Evolutionary conservation across 768 basidiomycete genomes (phyloP).

Genomic region (Boletus coccyginus): DNA sequence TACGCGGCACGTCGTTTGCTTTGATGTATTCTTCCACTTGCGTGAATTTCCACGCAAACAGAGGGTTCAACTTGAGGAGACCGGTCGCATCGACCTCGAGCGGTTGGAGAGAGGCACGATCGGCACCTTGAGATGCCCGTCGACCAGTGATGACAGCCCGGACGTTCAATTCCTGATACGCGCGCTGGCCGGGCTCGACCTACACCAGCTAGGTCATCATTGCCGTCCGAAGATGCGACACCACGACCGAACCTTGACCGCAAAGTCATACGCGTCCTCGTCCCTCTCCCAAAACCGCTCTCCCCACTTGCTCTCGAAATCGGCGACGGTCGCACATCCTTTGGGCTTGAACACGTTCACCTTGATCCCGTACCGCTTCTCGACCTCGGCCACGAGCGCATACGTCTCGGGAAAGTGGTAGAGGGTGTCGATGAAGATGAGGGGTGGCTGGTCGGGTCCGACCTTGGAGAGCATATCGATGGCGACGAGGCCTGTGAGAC

Average conservation of each 20-base stretch:
- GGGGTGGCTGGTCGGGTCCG: constrained; percentile 60
- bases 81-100: constrained; percentile 91
- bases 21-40: constrained; percentile 84
- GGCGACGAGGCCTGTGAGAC: constrained; percentile 90
- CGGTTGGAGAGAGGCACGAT: constrained; percentile 75
- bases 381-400: constrained; percentile 81
- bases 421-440: constrained; percentile 96
- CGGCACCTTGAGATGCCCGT: constrained; percentile 90
- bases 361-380: constrained; percentile 65
- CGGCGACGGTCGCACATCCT: constrained; percentile 59
- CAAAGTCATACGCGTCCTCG: constrained; percentile 86
- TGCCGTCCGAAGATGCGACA: background rate
- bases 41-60: constrained; percentile 84
- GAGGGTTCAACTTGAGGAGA: constrained; percentile 90
- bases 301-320: constrained; percentile 81
- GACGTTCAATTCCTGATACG: constrained; percentile 77
- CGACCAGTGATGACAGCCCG: constrained; percentile 93
- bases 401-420: constrained; percentile 96
- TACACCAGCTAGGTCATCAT: constrained; percentile 24
- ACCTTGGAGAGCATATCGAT: constrained; percentile 93
- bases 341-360: constrained; percentile 80
- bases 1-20: constrained; percentile 80
- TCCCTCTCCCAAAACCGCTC: constrained; percentile 83
- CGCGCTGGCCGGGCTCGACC: constrained; percentile 92
- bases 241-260: constrained; percentile 69